Evolutionary conservation across 2,329 filamentous ascomycete species (phyloP).

Genomic region (Beauveria rudraprayagi): DNA sequence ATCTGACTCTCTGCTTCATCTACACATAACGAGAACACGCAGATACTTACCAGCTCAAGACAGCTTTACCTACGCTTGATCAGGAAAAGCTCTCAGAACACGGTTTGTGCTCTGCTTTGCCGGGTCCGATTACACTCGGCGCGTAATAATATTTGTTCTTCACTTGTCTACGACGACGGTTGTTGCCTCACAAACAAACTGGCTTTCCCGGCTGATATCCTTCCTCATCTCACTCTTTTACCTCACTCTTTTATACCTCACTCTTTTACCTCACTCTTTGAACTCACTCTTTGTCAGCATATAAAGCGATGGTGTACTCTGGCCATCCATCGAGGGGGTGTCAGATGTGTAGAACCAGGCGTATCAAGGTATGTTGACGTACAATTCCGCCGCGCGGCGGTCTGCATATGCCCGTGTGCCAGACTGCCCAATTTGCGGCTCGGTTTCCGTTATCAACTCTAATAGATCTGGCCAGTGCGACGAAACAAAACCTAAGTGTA

Average conservation of each 20-base stretch:
- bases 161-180: not conserved
- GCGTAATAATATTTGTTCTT: not conserved
- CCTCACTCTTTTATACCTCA: too few species aligned
- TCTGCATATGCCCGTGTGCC: not conserved
- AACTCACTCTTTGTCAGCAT: not conserved
- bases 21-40: not conserved
- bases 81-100: too few species aligned
- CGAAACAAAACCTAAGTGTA: slow-evolving; percentile 58
- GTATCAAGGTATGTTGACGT: slow-evolving; percentile 56
- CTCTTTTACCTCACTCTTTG: too few species aligned
- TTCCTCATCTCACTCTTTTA: not conserved
- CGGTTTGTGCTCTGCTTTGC: not conserved
- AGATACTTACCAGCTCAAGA: too few species aligned
- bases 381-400: not conserved
- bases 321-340: slow-evolving; percentile 61
- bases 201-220: not conserved
- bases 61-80: too few species aligned
- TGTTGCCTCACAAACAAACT: not conserved
- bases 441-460: not conserved
- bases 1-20: not conserved
- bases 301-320: slow-evolving; percentile 51
- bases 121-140: too few species aligned
- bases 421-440: not conserved
- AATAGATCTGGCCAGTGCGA: slow-evolving; percentile 44
- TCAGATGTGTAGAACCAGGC: slow-evolving; percentile 64